phyloP scores from a whole-genome alignment of 331 rosid species.

The Malus hybrid region DNA sequence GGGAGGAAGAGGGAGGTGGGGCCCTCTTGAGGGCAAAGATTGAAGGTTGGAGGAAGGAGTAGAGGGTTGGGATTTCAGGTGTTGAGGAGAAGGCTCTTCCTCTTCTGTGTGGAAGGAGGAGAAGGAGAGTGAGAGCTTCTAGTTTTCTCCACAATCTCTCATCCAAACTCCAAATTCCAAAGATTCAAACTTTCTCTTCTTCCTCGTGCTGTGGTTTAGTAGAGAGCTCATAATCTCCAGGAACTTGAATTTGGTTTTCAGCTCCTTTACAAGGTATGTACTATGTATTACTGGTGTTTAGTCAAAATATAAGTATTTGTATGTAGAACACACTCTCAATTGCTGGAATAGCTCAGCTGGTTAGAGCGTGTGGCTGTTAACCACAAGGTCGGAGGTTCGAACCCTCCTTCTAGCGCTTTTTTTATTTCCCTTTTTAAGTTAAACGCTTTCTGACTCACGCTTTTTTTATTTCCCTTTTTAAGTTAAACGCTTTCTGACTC shows the following conservation, averaged over 20 bases:
- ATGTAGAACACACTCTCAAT: no score
- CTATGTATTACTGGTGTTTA: no score
- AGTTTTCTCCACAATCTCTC: conserved; percentile 45
- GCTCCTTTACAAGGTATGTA: fast-evolving
- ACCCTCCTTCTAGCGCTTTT: conserved; percentile 32
- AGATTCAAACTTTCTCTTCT: background rate
- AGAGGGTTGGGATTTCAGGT: conserved; percentile 50
- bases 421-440: no score
- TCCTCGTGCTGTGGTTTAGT: background rate
- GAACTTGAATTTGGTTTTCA: no score
- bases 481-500: no score
- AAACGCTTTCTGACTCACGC: no score
- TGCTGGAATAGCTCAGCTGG: conserved; percentile 48
- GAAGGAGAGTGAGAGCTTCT: conserved; percentile 1
- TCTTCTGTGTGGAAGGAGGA: conserved; percentile 3
- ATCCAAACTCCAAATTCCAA: background rate
- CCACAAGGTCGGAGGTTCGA: conserved; percentile 94
- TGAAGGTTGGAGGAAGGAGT: conserved; percentile 84
- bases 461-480: no score
- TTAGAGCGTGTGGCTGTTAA: conserved; percentile 91
- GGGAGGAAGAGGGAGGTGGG: conserved; percentile 16
- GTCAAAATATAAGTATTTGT: no score
- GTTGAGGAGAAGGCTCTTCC: conserved; percentile 37
- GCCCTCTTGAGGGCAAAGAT: conserved; percentile 41
- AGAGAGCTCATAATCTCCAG: background rate